Base-by-base conservation (phyloP, 1,284 basidiomycete species). In the Phlebopus sp. region DNA sequence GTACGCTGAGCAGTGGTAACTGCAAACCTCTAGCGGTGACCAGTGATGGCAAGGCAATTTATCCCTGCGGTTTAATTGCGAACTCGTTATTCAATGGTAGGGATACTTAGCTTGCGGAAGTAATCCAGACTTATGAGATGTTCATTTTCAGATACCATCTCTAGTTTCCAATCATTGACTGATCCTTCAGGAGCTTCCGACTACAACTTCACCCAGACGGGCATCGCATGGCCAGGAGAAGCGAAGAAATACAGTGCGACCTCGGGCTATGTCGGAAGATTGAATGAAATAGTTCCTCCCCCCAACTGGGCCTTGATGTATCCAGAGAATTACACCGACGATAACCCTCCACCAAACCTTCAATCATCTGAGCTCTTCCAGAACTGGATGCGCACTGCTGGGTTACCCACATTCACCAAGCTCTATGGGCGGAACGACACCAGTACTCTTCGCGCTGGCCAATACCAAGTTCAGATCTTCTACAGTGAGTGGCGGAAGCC, bases 371-470 rank as follows among this genome's bases (percentile, higher is more conserved):
- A 99, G 69, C 95, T 94, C 64, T 98, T 99, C 75, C 94, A 97
- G 71, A 95, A 98, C 59, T 99, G 97, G 97, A 99, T 99, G 97
- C 84, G 96, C 52, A 96, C 93, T 2, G 92, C 97, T 1, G 96
- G 95, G 18, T 72, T 99, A 46, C 96, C 97, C 1, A 97, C 95
- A 1, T 99, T 99, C 72, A 85, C 92, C 37, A 98, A 98, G 71
- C 74, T 98, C 17, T 98, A 90, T 67, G 93, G 86, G 23, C 78
- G 97, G 51, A 98, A 98, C 68, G 96, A 98, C 62, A 68, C 80
- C 25, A 76, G 85, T 27, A 73, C 73, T 34, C 84, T 99, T 77
- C 58, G 62, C 9, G 76, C 81, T 40, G 97, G 94, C 5, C 76
- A 71, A 32, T 99, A 99, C 67, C 71, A 80, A 55, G 78, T 98